Percentiles rank a stretch among this genome's conserved stretches.
These are phyloP conservation scores for Mrakia hoshinonis DNA, from an alignment of 768 basidiomycete genomes.

Conservation along the genomic window DNA sequence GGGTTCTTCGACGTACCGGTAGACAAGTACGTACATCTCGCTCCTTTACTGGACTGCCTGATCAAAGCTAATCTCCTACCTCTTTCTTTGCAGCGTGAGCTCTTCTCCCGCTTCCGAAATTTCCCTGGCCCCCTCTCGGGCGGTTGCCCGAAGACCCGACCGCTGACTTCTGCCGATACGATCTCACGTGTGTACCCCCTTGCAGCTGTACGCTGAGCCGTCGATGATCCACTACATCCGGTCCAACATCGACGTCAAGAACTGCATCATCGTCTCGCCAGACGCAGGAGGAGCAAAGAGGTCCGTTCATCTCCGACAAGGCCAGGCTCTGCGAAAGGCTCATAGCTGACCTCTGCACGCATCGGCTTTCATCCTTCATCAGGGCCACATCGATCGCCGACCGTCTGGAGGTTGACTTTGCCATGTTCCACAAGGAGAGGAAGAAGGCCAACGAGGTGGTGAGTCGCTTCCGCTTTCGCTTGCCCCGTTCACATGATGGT, in stretches of 20 bases:
- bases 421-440: conserved; percentile 85
- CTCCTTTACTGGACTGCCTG: background rate
- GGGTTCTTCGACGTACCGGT: conserved; percentile 99
- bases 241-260: conserved; percentile 72
- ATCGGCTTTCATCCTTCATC: background rate
- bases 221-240: conserved; percentile 91
- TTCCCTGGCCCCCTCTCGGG: background rate
- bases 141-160: background rate
- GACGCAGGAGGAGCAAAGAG: conserved; percentile 98
- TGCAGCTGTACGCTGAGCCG: conserved; percentile 76
- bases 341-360: background rate
- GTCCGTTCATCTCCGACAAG: conserved; percentile 46
- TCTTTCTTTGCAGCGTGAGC: conserved; percentile 4
- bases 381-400: conserved; percentile 93
- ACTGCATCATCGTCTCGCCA: conserved; percentile 87
- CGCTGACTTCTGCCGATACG: background rate
- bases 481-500: background rate
- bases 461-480: background rate
- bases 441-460: conserved; percentile 49
- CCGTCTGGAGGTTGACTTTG: conserved; percentile 89
- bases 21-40: conserved; percentile 53
- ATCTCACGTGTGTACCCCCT: background rate
- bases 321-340: no score
- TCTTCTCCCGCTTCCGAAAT: background rate
- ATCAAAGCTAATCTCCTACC: background rate